Conservation (phyloP, 2,329 filamentous ascomycete genomes). For the Colletotrichum zoysiae region DNA sequence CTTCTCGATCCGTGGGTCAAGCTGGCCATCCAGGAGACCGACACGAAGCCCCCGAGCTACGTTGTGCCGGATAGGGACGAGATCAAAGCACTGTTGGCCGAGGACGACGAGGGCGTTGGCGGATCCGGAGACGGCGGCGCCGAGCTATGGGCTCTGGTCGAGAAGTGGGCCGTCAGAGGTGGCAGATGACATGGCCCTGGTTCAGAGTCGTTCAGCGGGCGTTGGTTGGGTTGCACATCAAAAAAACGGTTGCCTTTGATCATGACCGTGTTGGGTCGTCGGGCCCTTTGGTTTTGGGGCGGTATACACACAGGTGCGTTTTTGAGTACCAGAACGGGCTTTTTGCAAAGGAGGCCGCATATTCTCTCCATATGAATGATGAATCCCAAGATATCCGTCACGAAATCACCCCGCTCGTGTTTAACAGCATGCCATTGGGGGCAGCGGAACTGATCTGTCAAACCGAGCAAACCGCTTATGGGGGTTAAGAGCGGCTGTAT, state of each 20-base stretch:
- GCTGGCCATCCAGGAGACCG: slow-evolving; percentile 29
- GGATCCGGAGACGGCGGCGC: slow-evolving; percentile 28
- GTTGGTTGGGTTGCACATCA: neutral
- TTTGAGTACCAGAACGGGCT: neutral
- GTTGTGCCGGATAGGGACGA: slow-evolving; percentile 25
- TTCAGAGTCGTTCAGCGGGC: neutral
- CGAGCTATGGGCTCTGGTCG: slow-evolving; percentile 36
- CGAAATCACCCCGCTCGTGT: too few species aligned
- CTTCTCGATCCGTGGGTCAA: slow-evolving; percentile 38
- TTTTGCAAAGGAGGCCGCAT: neutral
- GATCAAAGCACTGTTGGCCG: slow-evolving; percentile 31
- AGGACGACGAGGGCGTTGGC: slow-evolving; percentile 1
- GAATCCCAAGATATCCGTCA: neutral
- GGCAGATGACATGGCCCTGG: neutral
- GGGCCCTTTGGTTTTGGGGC: neutral
- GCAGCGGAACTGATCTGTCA: too few species aligned
- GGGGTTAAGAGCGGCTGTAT: too few species aligned
- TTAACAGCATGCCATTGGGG: too few species aligned
- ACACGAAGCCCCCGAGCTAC: slow-evolving; percentile 37
- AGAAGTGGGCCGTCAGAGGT: slow-evolving; percentile 30
- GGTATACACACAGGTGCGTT: too few species aligned
- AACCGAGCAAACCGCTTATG: too few species aligned
- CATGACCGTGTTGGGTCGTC: neutral
- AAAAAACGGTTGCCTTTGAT: neutral
- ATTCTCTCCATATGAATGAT: neutral